Evolutionary conservation across 345 rosid genomes (phyloP).

Genomic region (Camelina sativa): DNA sequence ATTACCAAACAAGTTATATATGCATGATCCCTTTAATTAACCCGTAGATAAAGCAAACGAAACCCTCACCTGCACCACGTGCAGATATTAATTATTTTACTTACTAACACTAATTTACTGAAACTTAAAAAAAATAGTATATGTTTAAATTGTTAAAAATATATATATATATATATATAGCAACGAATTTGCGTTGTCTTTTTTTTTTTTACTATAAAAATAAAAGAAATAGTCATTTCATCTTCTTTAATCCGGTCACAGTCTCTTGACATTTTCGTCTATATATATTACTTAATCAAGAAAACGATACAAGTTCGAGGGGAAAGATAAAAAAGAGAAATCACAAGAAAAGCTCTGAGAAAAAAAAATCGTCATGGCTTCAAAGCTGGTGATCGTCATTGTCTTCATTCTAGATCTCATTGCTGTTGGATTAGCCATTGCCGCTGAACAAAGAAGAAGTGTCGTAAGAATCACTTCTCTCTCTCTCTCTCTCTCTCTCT

Average conservation of each 20-base stretch:
- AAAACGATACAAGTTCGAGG: slow-evolving; percentile 20
- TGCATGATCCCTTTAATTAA: slow-evolving; percentile 36
- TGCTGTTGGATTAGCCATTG: slow-evolving; percentile 93
- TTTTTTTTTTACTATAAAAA: neutral
- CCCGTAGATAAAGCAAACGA: slow-evolving; percentile 31
- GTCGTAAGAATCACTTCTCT: slow-evolving; percentile 56
- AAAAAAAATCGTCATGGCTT: slow-evolving; percentile 64
- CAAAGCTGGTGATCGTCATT: slow-evolving; percentile 67
- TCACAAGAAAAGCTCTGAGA: slow-evolving; percentile 5
- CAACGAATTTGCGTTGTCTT: slow-evolving; percentile 22
- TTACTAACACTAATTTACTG: neutral
- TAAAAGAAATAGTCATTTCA: slow-evolving; percentile 14
- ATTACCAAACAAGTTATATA: slow-evolving; percentile 29
- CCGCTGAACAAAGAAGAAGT: slow-evolving; percentile 98
- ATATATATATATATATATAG: too few relatives aligned
- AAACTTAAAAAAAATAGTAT: neutral
- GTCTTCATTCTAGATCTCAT: slow-evolving; percentile 81
- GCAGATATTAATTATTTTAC: slow-evolving; percentile 6
- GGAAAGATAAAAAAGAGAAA: slow-evolving; percentile 32
- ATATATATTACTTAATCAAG: neutral
- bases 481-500: neutral
- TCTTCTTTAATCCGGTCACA: slow-evolving; percentile 32
- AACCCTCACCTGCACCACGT: slow-evolving; percentile 30
- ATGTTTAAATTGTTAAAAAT: too few relatives aligned
- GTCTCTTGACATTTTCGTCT: slow-evolving; percentile 34